Percentiles rank a stretch among this genome's conserved stretches.
phyloP scores from a whole-genome alignment of 140 eudicot species.

The Flaveria floridana region DNA sequence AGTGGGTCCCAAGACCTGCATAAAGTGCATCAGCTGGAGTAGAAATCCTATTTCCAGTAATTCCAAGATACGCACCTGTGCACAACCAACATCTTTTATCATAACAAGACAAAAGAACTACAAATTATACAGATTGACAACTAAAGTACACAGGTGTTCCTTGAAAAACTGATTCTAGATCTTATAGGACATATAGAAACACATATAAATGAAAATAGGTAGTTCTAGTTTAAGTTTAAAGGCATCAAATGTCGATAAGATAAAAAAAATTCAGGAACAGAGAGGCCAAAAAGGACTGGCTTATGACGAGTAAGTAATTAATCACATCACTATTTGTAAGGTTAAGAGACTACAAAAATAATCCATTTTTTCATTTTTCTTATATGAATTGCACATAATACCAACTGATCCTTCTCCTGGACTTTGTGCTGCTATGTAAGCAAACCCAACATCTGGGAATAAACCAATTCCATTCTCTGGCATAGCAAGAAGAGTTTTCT shows the following conservation, averaged over 20 bases:
- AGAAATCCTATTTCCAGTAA: slow-evolving; percentile 85
- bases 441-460: slow-evolving; percentile 95
- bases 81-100: slow-evolving; percentile 21
- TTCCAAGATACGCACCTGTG: slow-evolving; percentile 92
- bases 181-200: neutral
- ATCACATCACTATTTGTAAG: neutral
- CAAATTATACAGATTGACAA: neutral
- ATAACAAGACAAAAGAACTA: slow-evolving; percentile 5
- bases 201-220: neutral
- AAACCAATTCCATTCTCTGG: slow-evolving; percentile 99
- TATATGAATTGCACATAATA: slow-evolving; percentile 27
- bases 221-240: neutral
- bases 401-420: slow-evolving; percentile 99
- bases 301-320: neutral
- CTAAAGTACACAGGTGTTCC: neutral
- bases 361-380: neutral
- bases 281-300: neutral
- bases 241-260: neutral
- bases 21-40: slow-evolving; percentile 88
- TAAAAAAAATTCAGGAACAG: neutral
- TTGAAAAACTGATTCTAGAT: neutral
- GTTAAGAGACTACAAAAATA: neutral
- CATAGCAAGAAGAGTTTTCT: slow-evolving; percentile 98
- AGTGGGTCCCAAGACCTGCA: slow-evolving; percentile 92
- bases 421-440: slow-evolving; percentile 87